A percentile compares a stretch with the other conserved stretches of the same genome.
These are phyloP conservation scores for Dothistroma septosporum DNA, from an alignment of 2,329 filamentous ascomycete genomes.

Conservation along the genomic window DNA sequence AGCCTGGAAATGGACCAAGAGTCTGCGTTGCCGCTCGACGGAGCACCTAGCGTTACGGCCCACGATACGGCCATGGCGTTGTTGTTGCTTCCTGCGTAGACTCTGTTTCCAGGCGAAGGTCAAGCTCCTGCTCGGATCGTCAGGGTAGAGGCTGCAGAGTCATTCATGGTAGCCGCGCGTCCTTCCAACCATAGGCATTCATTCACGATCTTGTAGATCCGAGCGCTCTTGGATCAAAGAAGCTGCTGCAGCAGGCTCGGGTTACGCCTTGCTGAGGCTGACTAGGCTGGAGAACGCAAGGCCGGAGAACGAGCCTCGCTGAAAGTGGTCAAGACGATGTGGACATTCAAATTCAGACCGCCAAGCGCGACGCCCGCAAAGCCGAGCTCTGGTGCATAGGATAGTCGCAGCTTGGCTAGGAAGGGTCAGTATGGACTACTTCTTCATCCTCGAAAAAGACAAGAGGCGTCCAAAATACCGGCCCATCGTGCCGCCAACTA, in stretches of 20 bases:
- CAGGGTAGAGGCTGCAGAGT: too few relatives aligned
- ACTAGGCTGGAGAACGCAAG: constrained; percentile 26
- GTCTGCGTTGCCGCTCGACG: too few relatives aligned
- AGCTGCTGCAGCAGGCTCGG: constrained; percentile 11
- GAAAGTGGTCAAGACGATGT: constrained; percentile 23
- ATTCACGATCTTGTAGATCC: background rate
- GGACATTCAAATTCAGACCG: constrained; percentile 32
- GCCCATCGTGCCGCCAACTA: constrained; percentile 51
- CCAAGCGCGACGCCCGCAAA: constrained; percentile 33
- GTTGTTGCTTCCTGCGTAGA: too few relatives aligned
- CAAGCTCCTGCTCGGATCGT: too few relatives aligned
- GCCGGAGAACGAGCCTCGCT: constrained; percentile 25
- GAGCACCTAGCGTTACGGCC: too few relatives aligned
- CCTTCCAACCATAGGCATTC: constrained; percentile 2
- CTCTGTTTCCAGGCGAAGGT: too few relatives aligned
- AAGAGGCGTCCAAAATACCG: background rate
- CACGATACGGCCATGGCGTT: too few relatives aligned
- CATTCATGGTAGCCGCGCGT: too few relatives aligned
- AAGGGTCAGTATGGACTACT: background rate
- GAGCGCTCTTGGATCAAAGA: background rate
- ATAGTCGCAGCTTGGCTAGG: constrained; percentile 25
- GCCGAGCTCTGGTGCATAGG: constrained; percentile 30
- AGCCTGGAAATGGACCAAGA: too few relatives aligned
- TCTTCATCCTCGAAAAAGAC: background rate
- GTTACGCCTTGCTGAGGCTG: constrained; percentile 25